phyloP scores from a whole-genome alignment of 148 eudicot species.

The Vaccinium darrowii region DNA sequence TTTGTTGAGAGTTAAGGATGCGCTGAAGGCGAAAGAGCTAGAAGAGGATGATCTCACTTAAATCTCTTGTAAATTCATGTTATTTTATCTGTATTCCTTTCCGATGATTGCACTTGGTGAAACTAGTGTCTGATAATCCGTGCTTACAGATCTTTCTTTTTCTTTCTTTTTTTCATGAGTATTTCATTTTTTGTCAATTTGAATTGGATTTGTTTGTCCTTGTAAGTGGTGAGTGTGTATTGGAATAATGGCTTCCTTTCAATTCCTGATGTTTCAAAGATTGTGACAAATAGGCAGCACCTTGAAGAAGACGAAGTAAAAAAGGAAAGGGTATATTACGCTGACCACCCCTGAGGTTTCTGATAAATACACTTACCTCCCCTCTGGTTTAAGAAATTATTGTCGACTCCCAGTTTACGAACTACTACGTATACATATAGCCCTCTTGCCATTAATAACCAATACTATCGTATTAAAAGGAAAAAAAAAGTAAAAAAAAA shows the following conservation, averaged over 20 bases:
- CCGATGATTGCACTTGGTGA: slow-evolving; percentile 14
- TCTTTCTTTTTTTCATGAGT: background rate
- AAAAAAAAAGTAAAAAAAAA: too few species aligned
- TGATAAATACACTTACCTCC: too few species aligned
- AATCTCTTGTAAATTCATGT: background rate
- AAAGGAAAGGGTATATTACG: too few species aligned
- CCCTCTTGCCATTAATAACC: too few species aligned
- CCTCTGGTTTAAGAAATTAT: too few species aligned
- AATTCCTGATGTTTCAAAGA: too few species aligned
- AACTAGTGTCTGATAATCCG: background rate
- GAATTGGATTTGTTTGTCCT: background rate
- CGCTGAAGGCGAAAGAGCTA: slow-evolving; percentile 69
- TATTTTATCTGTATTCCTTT: background rate
- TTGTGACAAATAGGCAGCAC: too few species aligned
- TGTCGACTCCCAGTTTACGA: too few species aligned
- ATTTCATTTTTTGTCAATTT: background rate
- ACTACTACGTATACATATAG: too few species aligned
- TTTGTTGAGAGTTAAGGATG: slow-evolving; percentile 83
- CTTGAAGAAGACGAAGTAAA: too few species aligned
- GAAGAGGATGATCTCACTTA: slow-evolving; percentile 91
- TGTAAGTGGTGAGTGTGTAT: background rate
- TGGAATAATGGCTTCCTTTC: background rate
- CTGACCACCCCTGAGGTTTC: too few species aligned
- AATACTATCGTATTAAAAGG: too few species aligned
- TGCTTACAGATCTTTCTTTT: background rate